These are phyloP conservation scores for Hippophae tibetana DNA, from an alignment of 306 rosid species.

Conservation along the genomic window DNA sequence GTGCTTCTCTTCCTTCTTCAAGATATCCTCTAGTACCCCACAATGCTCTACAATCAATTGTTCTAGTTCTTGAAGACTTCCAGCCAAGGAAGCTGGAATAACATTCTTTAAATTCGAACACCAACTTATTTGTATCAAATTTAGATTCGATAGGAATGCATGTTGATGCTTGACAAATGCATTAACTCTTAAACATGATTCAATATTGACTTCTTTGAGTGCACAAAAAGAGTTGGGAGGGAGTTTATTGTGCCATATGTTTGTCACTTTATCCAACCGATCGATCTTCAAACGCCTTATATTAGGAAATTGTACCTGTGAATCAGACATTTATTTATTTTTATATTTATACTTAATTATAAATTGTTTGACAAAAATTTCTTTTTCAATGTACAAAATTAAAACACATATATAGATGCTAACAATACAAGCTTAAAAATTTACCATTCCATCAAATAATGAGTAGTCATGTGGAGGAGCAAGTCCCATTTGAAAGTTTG, in stretches of 20 bases:
- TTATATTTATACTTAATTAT: not conserved
- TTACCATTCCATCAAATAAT: no score
- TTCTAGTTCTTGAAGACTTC: conserved; percentile 13
- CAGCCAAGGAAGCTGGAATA: conserved; percentile 20
- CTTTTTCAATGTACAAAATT: no score
- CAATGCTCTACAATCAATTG: conserved; percentile 8
- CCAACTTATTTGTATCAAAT: not conserved
- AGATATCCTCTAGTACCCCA: conserved; percentile 11
- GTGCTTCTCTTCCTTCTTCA: conserved; percentile 1
- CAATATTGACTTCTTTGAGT: not conserved
- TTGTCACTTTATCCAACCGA: not conserved
- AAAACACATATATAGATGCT: no score
- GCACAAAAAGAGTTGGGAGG: not conserved
- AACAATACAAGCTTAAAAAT: no score
- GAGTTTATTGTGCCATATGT: conserved; percentile 10
- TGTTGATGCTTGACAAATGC: not conserved
- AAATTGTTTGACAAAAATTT: no score
- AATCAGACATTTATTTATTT: not conserved
- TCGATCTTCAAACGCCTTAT: not conserved
- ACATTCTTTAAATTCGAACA: conserved; percentile 22
- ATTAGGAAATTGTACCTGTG: conserved; percentile 1
- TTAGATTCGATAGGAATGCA: not conserved
- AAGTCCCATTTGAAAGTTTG: no score
- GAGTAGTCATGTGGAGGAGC: no score
- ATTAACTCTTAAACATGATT: not conserved